A percentile compares a stretch with the other conserved stretches of the same genome.
Evolutionary conservation across 2,329 filamentous ascomycete genomes (phyloP).

Genomic region (Ambrosiella beaveri): DNA sequence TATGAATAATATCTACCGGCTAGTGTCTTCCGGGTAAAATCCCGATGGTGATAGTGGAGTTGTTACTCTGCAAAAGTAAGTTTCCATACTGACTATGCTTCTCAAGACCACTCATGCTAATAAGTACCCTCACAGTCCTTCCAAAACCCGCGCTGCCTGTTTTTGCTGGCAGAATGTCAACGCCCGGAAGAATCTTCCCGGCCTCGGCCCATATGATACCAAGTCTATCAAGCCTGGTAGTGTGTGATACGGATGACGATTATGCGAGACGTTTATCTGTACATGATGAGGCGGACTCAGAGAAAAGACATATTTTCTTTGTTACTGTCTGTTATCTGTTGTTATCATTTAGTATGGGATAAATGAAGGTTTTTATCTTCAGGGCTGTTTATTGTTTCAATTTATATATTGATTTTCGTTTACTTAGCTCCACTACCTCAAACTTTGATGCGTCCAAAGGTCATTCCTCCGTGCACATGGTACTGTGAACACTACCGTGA

Average conservation of each 20-base stretch:
- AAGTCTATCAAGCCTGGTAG: slow-evolving; percentile 1
- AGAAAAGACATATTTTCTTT: no score
- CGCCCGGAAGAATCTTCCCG: slow-evolving; percentile 11
- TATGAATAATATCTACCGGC: slow-evolving; percentile 16
- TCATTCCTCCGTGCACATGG: no score
- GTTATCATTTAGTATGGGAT: no score
- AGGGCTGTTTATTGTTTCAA: no score
- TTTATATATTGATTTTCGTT: no score
- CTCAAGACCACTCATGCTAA: background rate
- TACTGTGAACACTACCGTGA: no score
- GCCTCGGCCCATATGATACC: slow-evolving; percentile 15
- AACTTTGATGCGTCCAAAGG: no score
- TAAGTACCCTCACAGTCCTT: background rate
- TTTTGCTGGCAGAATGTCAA: slow-evolving; percentile 18
- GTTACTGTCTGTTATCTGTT: no score
- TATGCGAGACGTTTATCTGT: background rate
- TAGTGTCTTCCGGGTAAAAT: slow-evolving; percentile 20
- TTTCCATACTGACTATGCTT: slow-evolving; percentile 2
- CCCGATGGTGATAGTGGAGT: slow-evolving; percentile 18
- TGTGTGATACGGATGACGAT: background rate
- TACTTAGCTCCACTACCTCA: no score
- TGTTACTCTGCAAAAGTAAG: slow-evolving; percentile 20
- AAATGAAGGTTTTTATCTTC: no score
- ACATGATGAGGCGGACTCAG: no score
- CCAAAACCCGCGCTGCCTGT: slow-evolving; percentile 14